Conservation (phyloP, 495 filamentous ascomycete genomes). For the Choiromyces venosus region DNA sequence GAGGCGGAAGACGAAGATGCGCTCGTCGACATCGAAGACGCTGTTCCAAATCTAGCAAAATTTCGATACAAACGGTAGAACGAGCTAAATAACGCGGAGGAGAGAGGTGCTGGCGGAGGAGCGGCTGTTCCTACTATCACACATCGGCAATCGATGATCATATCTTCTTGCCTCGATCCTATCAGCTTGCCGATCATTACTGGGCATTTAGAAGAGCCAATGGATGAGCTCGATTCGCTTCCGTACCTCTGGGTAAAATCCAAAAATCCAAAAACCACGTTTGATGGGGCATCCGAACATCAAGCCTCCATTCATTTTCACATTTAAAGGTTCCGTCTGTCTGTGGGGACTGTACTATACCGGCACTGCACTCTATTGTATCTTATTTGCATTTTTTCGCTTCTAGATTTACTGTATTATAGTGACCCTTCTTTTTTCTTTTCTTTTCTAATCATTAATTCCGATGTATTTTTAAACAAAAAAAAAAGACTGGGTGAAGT, state of each 20-base stretch:
- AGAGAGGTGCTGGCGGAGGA: neutral
- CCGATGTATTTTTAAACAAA: neutral
- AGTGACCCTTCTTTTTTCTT: neutral
- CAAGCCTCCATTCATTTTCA: neutral
- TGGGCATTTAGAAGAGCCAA: neutral
- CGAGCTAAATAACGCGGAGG: neutral
- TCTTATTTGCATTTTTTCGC: neutral
- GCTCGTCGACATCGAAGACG: conserved; percentile 41
- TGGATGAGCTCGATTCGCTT: neutral
- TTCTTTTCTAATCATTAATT: too few relatives aligned
- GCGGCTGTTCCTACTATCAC: neutral
- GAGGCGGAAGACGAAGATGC: conserved; percentile 39
- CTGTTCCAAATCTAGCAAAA: conserved; percentile 14
- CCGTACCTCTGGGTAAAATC: neutral
- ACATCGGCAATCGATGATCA: neutral
- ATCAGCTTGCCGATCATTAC: neutral
- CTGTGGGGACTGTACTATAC: neutral
- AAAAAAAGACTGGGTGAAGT: neutral
- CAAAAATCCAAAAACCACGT: neutral
- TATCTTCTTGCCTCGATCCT: neutral
- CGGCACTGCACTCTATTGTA: neutral
- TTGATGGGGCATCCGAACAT: neutral
- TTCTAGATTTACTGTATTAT: neutral
- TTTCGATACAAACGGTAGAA: conserved; percentile 6
- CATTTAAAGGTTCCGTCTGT: neutral